phyloP scores from a whole-genome alignment of 805 yeast genomes.

The Jamesozyma lodderae region DNA sequence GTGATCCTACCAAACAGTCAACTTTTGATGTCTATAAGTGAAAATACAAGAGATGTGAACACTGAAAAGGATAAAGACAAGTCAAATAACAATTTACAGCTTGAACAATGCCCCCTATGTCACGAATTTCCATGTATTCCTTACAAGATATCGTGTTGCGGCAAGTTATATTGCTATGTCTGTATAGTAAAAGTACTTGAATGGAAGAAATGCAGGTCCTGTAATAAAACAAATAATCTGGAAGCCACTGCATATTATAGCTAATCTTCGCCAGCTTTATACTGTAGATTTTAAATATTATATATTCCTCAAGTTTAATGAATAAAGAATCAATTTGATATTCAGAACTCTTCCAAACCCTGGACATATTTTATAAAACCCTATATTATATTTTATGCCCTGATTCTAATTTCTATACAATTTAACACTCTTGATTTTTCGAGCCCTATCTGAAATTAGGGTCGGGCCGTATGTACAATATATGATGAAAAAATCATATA shows the following conservation, averaged over 20 bases:
- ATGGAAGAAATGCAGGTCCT: conserved; percentile 9
- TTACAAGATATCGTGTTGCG: conserved; percentile 16
- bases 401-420: no score
- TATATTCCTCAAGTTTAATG: no score
- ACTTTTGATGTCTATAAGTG: background rate
- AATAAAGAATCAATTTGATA: no score
- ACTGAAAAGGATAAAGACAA: background rate
- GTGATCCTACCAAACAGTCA: conserved; percentile 12
- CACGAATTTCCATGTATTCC: conserved; percentile 16
- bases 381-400: no score
- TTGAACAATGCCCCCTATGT: conserved; percentile 13
- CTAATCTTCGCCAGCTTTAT: no score
- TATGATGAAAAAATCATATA: no score
- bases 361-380: no score
- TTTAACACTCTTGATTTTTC: no score
- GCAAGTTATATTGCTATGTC: conserved; percentile 14
- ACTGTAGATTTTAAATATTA: no score
- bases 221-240: conserved; percentile 4
- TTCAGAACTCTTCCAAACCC: no score
- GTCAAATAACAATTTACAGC: background rate
- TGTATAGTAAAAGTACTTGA: conserved; percentile 15
- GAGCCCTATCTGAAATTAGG: no score
- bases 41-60: background rate
- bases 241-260: conserved; percentile 6
- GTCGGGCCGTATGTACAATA: no score